These are phyloP conservation scores for Penicillium concentricum DNA, from an alignment of 2,329 filamentous ascomycete genomes.

Conservation along the genomic window DNA sequence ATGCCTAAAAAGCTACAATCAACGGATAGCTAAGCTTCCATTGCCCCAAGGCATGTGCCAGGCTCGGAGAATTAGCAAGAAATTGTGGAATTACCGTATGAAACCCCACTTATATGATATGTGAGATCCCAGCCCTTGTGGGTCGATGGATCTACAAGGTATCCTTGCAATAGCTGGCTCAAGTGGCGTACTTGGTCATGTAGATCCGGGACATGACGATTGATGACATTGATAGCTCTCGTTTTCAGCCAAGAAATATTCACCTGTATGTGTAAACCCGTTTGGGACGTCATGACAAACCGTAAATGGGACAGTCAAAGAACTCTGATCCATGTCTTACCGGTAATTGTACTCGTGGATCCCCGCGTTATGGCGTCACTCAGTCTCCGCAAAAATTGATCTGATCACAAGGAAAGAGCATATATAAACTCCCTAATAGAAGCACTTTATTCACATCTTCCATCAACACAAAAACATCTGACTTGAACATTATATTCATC, in stretches of 20 bases:
- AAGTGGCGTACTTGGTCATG: conserved; percentile 10
- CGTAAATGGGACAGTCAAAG: not conserved
- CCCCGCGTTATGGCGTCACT: conserved; percentile 21
- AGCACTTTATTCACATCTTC: not conserved
- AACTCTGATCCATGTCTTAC: not conserved
- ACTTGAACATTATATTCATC: not conserved
- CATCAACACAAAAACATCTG: not conserved
- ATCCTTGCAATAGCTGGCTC: not conserved
- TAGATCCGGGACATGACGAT: conserved; percentile 16
- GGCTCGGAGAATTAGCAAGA: not conserved
- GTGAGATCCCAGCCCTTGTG: not conserved
- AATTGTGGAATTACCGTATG: not conserved
- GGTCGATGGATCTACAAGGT: not conserved
- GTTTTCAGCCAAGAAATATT: not conserved
- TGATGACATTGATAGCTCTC: conserved; percentile 15
- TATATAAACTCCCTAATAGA: conserved; percentile 10
- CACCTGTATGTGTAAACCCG: not conserved
- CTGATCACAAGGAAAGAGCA: not conserved
- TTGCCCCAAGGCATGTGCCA: too few species aligned
- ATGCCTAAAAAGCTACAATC: too few species aligned
- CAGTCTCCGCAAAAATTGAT: not conserved
- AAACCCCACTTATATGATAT: not conserved
- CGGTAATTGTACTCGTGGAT: not conserved
- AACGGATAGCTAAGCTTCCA: not conserved
- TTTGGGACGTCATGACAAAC: conserved; percentile 19